A percentile compares a stretch with the other conserved stretches of the same genome.
phyloP scores from a whole-genome alignment of 2,329 filamentous ascomycete species.

The Stagonosporopsis tanaceti region DNA sequence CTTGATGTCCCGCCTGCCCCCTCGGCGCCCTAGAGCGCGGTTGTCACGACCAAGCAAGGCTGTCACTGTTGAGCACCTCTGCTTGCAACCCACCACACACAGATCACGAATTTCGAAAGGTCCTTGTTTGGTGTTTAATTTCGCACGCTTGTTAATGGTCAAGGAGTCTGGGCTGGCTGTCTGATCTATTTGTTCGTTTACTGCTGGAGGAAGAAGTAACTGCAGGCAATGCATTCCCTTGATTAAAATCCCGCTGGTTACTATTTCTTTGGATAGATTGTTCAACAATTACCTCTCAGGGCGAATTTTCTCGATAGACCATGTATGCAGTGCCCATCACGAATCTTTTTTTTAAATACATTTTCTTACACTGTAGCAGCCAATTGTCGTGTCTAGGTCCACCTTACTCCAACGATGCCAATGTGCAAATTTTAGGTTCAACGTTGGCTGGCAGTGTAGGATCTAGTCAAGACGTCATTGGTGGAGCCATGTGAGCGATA shows the following conservation, averaged over 20 bases:
- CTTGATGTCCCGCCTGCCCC: not conserved
- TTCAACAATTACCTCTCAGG: no score
- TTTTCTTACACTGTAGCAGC: no score
- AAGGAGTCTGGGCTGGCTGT: slow-evolving; percentile 10
- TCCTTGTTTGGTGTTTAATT: not conserved
- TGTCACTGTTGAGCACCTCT: no score
- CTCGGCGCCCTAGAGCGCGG: not conserved
- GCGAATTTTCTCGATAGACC: no score
- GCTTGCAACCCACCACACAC: not conserved
- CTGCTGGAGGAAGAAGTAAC: not conserved
- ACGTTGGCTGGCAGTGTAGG: not conserved
- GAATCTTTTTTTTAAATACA: no score
- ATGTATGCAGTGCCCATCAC: no score
- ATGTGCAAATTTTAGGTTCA: not conserved
- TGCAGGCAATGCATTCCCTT: not conserved
- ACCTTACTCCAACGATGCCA: not conserved
- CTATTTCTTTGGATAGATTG: no score
- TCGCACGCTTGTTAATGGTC: not conserved
- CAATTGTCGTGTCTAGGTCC: no score
- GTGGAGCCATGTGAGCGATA: slow-evolving; percentile 7
- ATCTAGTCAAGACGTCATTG: slow-evolving; percentile 2
- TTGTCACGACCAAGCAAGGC: no score
- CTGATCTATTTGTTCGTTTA: slow-evolving; percentile 11
- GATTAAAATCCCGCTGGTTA: no score
- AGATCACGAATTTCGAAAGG: not conserved